Evolutionary conservation across 352 stramenopile genomes (phyloP).

Genomic region (Globisporangium okanoganense): DNA sequence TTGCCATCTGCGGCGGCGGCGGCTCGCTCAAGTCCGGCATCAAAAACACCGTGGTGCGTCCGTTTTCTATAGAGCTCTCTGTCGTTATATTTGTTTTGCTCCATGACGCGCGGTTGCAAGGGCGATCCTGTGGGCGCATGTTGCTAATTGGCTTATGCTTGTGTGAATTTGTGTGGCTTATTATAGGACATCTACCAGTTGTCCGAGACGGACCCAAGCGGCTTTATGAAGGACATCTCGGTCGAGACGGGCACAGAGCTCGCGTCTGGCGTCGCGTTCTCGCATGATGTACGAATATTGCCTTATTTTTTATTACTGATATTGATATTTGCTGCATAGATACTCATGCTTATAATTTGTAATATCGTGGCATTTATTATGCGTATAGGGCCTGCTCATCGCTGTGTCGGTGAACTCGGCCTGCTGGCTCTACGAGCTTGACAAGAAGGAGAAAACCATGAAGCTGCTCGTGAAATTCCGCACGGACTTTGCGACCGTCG

Average conservation of each 20-base stretch:
- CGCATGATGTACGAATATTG: conserved; percentile 38
- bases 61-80: not conserved
- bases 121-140: not conserved
- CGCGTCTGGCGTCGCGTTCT: conserved; percentile 73
- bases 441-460: conserved; percentile 52
- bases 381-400: conserved; percentile 47
- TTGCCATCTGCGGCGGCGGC: conserved; percentile 80
- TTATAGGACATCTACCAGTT: conserved; percentile 71
- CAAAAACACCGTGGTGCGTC: conserved; percentile 80
- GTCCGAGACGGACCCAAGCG: conserved; percentile 52
- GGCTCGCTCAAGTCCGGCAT: conserved; percentile 83
- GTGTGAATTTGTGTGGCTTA: not conserved
- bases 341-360: not conserved
- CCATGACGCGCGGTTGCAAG: not conserved
- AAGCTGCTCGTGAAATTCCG: conserved; percentile 75
- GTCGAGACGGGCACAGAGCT: conserved; percentile 69
- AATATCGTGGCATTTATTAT: too few species aligned
- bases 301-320: not conserved
- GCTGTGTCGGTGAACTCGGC: conserved; percentile 69
- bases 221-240: conserved; percentile 65
- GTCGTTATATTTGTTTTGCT: too few species aligned
- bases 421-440: conserved; percentile 77
- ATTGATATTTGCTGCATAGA: not conserved
- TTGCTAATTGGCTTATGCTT: not conserved
- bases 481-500: conserved; percentile 69